Evolutionary conservation across 2,329 filamentous ascomycete species (phyloP), one percentile per base, ranked within the genome.

Genomic region (Microsporum ferrugineum): DNA sequence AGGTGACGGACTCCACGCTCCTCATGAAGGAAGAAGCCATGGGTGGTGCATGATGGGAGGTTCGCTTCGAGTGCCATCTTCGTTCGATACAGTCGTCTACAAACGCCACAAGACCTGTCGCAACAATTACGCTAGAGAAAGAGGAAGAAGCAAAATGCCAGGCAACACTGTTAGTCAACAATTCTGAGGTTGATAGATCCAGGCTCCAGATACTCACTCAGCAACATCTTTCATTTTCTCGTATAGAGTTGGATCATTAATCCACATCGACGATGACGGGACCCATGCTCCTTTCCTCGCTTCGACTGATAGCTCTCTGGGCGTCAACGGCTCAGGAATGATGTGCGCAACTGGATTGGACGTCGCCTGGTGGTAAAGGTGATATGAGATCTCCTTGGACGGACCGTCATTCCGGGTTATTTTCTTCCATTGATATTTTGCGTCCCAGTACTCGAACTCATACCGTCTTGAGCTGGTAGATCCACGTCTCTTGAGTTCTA

Each of bases 381-480:
- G 88, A 75, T 89, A 96, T 3, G 88, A 89, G 17, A 89, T 80
- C 58, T 85, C 81, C 60, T 81, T 79, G 60, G 81, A 76, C 41
- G 77, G 79, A 49, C 86, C 82, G 65, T 89, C 84, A 73, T 84
- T 85, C 71, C 87, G 85, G 51, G 82, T 77, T 57, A 87, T 81
- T 41, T 90, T 84, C 72, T 85, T 88, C 94, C 94, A 97, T 59
- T 83, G 78, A 74, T 97, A 97, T 60, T 79, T 82, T 67, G 87
- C 82, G 31, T 89, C 90, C 94, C 94, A 97, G 80, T 95, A 96
- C 70, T 92, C 88, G 69, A 95, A 96, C 60, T 91, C 88, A 72
- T 96, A 97, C 64, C 84, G 83, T 75, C 91, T 92, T 64, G 80
- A 80, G 51, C 80, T 78, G 66, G 84, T 85, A 58, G 81, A 77